Evolutionary conservation across 768 basidiomycete species (phyloP), one percentile per base, ranked within the genome.

Genomic region (Kwoniella bestiolae): DNA sequence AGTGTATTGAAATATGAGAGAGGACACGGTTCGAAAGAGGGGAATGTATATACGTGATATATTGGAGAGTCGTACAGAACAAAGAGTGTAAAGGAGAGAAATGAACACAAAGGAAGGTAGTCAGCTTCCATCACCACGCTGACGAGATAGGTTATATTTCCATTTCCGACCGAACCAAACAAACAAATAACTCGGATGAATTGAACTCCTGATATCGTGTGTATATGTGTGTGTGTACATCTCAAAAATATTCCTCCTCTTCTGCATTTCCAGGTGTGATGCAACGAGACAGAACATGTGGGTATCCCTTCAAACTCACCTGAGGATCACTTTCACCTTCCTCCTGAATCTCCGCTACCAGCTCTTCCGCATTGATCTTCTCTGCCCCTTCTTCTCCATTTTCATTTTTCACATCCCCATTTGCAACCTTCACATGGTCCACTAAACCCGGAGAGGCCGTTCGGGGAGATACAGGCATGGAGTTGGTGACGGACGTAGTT

Each of bases 401-500:
- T 25, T 8, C 59, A 11, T 53, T 59, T 18, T 51, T n/a, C n/a
- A n/a, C 46, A n/a, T 45, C 63, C 8, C 50, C 50, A 60, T 56
- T 46, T 2, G n/a, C 51, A n/a, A 62, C 56, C 28, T 68, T 59
- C 8, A 32, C 66, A 23, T 59, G 38, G 4, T 66, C 65, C 34
- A 14, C 23, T 18, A 18, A 21, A n/a, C 14, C 55, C 14, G 60
- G 56, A 26, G 60, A 63, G 32, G 60, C 66, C 16, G 56, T 60
- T 7, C 60, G 26, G 8, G 67, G 67, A 14, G 67, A 52, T 31
- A 52, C 62, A 45, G 68, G 68, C 68, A 69, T 69, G 16, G 68
- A 58, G 21, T 67, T 68, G 4, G 70, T 58, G 32, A 70, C 71
- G 25, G 76, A 75, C 5, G 71, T 66, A 3, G 44, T 61, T 34